phyloP scores from a whole-genome alignment of 2,329 filamentous ascomycete species.

The Phaeoacremonium minimum region DNA sequence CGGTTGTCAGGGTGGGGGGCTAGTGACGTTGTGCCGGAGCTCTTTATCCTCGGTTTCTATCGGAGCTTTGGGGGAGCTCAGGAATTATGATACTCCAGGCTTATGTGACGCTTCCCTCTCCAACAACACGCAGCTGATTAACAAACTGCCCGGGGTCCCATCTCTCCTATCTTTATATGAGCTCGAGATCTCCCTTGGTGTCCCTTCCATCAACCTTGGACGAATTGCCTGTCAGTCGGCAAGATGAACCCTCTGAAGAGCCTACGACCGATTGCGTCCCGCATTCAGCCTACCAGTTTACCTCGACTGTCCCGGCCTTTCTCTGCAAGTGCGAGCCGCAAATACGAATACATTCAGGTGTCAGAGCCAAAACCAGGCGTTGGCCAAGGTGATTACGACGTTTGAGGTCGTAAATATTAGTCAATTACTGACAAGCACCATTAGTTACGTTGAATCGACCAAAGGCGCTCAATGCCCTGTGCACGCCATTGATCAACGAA shows the following conservation, averaged over 20 bases:
- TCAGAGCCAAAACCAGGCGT: constrained; percentile 85
- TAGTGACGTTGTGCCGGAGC: too few species aligned
- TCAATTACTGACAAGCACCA: constrained; percentile 2
- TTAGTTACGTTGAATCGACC: constrained; percentile 89
- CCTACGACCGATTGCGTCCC: constrained; percentile 57
- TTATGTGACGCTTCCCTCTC: neutral
- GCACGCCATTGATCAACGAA: constrained; percentile 84
- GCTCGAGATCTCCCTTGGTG: too few species aligned
- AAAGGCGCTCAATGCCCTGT: constrained; percentile 92
- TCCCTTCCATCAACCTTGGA: neutral
- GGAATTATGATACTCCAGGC: too few species aligned
- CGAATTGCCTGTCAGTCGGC: neutral
- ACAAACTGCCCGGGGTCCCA: neutral
- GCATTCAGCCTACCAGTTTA: constrained; percentile 53
- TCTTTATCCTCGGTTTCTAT: neutral
- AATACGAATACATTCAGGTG: constrained; percentile 79
- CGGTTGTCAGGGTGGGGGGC: too few species aligned
- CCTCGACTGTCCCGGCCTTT: constrained; percentile 51
- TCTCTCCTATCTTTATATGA: neutral
- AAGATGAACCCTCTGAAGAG: constrained; percentile 51
- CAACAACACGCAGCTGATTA: neutral
- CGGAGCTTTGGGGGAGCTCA: neutral
- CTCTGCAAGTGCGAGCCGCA: constrained; percentile 36
- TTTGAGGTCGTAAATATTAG: constrained; percentile 1
- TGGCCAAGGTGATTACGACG: constrained; percentile 63